Base-by-base conservation (phyloP, 164 flowering plant genomes). In the Sedum album region DNA sequence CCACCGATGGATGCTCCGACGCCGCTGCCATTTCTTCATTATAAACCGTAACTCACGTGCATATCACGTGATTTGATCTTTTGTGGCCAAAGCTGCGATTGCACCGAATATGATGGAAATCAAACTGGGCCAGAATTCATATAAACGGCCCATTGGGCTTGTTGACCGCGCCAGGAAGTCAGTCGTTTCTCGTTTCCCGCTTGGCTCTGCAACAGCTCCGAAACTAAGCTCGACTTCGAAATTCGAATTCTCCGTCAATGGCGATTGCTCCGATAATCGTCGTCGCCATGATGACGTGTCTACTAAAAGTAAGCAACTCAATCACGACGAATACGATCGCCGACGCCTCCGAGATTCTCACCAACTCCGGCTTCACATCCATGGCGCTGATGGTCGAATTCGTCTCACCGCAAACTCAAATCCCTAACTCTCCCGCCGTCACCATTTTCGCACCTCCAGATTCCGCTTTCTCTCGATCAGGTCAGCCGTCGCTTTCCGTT, bases 1-100 rank as follows among this genome's bases (percentile, higher is more conserved):
- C 97, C 97, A 5, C 97, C 97, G 70, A 91, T 91, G 66, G 93
- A 72, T 7, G 97, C 95, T 7, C 95, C 97, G 0, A 91, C 81
- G 1, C 97, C 97, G 61, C 31, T 55, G 61, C 61, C 61, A 13
- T 26, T 11, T 55, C 61, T 35, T 35, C 38, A 3, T 35, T 35
- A 3, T 35, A 41, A 38, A 38, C 41, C 46, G 2, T 41, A 7
- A 7, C 38, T 35, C 51, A 46, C 51, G 51, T 46, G n/a, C n/a
- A 17, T 1, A 0, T 1, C 51, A 46, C 51, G 51, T 46, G 51
- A 46, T n/a, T 8, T 42, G 11, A 14, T 5, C 11, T 5, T 42
- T 42, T n/a, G n/a, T n/a, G n/a, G n/a, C n/a, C n/a, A n/a, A n/a
- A n/a, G n/a, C n/a, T n/a, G n/a, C n/a, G n/a, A n/a, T n/a, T n/a